Conservation (phyloP, 805 yeast genomes). For the Kuraishia borneana region DNA sequence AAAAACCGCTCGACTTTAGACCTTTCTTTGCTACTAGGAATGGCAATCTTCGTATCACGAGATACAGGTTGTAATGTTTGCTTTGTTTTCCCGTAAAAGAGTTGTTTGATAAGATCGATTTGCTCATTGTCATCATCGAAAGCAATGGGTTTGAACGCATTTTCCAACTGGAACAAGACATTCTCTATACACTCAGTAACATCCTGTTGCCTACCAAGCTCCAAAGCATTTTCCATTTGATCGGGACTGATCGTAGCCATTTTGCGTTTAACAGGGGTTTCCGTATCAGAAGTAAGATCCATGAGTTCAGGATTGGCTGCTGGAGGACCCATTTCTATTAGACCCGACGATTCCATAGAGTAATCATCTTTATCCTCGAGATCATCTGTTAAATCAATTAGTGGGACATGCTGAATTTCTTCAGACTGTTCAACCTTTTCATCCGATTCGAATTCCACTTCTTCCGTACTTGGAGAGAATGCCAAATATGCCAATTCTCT, state of each 20-base stretch:
- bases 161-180: conserved; percentile 82
- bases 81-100: conserved; percentile 79
- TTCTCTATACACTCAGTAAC: conserved; percentile 96
- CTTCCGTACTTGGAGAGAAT: conserved; percentile 59
- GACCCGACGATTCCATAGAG: not conserved
- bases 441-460: conserved; percentile 41
- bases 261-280: conserved; percentile 10
- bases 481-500: conserved; percentile 83
- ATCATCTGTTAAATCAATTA: not conserved
- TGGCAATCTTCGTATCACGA: conserved; percentile 14
- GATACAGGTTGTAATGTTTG: conserved; percentile 56
- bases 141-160: conserved; percentile 61
- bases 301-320: not conserved
- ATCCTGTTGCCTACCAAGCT: conserved; percentile 89
- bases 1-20: conserved; percentile 64
- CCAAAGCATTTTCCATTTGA: conserved; percentile 64
- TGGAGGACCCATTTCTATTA: not conserved
- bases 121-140: conserved; percentile 74
- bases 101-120: conserved; percentile 61
- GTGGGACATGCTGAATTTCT: not conserved
- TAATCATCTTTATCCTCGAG: not conserved
- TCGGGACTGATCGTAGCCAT: conserved; percentile 35
- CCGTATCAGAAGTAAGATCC: not conserved
- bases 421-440: conserved; percentile 3
- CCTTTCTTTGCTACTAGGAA: conserved; percentile 19